A percentile compares a stretch with the other conserved stretches of the same genome.
phyloP scores from a whole-genome alignment of 2,329 filamentous ascomycete genomes.

The Aspergillus ochraceus region DNA sequence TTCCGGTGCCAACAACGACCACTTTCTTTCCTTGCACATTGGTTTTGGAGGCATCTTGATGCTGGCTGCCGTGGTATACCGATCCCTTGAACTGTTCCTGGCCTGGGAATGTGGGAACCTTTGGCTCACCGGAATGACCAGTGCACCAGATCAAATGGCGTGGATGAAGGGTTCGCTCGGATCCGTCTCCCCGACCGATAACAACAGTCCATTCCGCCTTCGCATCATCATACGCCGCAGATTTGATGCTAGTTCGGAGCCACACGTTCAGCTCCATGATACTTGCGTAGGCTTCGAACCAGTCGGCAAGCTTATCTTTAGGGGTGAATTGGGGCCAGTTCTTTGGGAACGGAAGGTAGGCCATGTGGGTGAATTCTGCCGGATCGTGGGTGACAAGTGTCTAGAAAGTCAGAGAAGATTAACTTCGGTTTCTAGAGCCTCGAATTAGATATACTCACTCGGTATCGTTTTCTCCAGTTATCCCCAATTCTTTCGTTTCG shows the following conservation, averaged over 20 bases:
- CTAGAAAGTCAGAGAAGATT: slow-evolving; percentile 11
- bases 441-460: slow-evolving; percentile 24
- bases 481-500: slow-evolving; percentile 48
- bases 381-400: slow-evolving; percentile 44
- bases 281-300: slow-evolving; percentile 51
- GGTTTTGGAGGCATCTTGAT: slow-evolving; percentile 41
- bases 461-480: slow-evolving; percentile 54
- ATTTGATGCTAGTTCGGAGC: slow-evolving; percentile 41
- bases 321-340: slow-evolving; percentile 47
- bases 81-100: slow-evolving; percentile 44
- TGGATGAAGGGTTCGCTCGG: slow-evolving; percentile 35
- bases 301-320: slow-evolving; percentile 50
- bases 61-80: slow-evolving; percentile 46
- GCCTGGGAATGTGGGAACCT: slow-evolving; percentile 42
- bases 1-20: slow-evolving; percentile 51
- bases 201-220: slow-evolving; percentile 41
- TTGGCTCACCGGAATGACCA: slow-evolving; percentile 46
- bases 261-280: slow-evolving; percentile 53
- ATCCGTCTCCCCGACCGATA: slow-evolving; percentile 26
- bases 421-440: neutral
- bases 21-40: slow-evolving; percentile 46
- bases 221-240: slow-evolving; percentile 41
- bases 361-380: slow-evolving; percentile 40
- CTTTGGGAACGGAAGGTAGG: slow-evolving; percentile 42
- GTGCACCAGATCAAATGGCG: slow-evolving; percentile 52